phyloP scores from a whole-genome alignment of 305 asterid genomes.

The Stenogyne calaminthoides region DNA sequence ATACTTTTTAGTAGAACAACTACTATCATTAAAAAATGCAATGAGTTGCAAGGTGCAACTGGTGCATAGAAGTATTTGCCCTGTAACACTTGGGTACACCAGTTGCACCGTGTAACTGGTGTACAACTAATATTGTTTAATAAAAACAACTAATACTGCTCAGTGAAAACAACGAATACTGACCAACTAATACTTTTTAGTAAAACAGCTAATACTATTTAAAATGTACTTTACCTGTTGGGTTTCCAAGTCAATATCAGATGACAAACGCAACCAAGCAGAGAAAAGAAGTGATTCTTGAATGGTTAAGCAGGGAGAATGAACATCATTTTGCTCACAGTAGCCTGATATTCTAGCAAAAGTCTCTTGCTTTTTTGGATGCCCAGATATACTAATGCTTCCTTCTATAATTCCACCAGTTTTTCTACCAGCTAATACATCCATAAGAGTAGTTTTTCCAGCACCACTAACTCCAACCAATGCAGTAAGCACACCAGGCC shows the following conservation, averaged over 20 bases:
- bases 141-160: no score
- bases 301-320: constrained; percentile 93
- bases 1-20: no score
- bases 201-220: background rate
- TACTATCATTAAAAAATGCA: no score
- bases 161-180: background rate
- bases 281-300: constrained; percentile 90
- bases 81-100: no score
- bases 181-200: background rate
- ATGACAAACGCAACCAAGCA: constrained; percentile 85
- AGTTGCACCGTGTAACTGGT: no score
- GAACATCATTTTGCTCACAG: constrained; percentile 93
- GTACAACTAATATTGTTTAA: no score
- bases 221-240: constrained; percentile 60
- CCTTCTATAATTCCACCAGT: constrained; percentile 84
- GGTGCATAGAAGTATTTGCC: no score
- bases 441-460: constrained; percentile 91
- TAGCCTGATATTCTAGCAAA: constrained; percentile 89
- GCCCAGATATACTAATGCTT: constrained; percentile 65
- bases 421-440: constrained; percentile 84
- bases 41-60: no score
- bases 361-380: constrained; percentile 75
- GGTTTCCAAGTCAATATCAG: constrained; percentile 77
- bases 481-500: constrained; percentile 87
- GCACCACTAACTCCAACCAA: constrained; percentile 90